A percentile compares a stretch with the other conserved stretches of the same genome.
phyloP scores from a whole-genome alignment of 2,329 filamentous ascomycete species.

The Diaporthe sp. region DNA sequence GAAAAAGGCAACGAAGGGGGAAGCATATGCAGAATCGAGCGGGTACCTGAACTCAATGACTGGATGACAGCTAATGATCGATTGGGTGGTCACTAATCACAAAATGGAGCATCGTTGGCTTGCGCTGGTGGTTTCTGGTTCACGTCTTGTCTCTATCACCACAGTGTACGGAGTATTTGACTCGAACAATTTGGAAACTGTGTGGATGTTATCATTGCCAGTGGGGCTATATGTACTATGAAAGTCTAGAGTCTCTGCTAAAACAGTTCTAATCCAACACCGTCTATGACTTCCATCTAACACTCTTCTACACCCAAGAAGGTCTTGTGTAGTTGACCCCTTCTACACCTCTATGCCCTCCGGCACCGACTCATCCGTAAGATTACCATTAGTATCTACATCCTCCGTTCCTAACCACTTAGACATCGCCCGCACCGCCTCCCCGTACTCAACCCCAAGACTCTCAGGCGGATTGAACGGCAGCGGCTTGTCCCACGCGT shows the following conservation, averaged over 20 bases:
- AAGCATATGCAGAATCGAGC: neutral
- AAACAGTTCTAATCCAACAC: neutral
- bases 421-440: slow-evolving; percentile 36
- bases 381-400: slow-evolving; percentile 14
- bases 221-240: neutral
- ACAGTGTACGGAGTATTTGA: neutral
- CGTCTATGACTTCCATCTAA: neutral
- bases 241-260: neutral
- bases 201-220: neutral
- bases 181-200: neutral
- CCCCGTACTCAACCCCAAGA: slow-evolving; percentile 35
- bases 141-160: neutral
- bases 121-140: neutral
- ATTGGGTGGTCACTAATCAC: neutral
- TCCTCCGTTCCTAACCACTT: slow-evolving; percentile 32
- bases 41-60: neutral
- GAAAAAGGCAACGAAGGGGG: neutral
- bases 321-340: neutral
- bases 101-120: neutral
- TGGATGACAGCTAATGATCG: neutral
- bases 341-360: slow-evolving; percentile 6
- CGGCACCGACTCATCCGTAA: slow-evolving; percentile 20
- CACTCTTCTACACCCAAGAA: neutral
- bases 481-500: slow-evolving; percentile 75
- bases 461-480: slow-evolving; percentile 33